Evolutionary conservation across 176 grass and related monocot genomes (phyloP).

Genomic region (Cocos nucifera): DNA sequence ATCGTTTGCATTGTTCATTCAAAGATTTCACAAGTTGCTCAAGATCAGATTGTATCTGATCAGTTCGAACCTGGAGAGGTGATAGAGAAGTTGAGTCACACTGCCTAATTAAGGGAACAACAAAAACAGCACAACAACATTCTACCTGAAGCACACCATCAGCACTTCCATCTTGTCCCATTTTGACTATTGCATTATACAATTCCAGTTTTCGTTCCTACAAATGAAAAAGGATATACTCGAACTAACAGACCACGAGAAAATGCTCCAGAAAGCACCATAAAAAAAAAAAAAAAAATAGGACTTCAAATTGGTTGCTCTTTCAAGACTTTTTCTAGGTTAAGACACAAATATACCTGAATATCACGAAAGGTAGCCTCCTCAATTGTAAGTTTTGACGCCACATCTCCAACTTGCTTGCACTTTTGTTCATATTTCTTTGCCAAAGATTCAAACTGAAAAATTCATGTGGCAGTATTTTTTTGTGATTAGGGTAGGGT

Average conservation of each 20-base stretch:
- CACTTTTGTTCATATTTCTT: slow-evolving; percentile 85
- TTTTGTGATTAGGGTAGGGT: too few species aligned
- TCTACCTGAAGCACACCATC: slow-evolving; percentile 69
- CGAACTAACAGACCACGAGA: neutral
- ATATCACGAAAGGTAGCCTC: slow-evolving; percentile 96
- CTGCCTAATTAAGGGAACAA: neutral
- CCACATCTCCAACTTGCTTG: slow-evolving; percentile 91
- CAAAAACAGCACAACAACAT: slow-evolving; percentile 3
- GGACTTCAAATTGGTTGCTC: too few species aligned
- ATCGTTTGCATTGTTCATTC: slow-evolving; percentile 91
- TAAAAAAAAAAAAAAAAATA: too few species aligned
- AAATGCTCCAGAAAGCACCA: neutral
- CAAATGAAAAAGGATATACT: slow-evolving; percentile 27
- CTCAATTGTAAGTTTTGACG: slow-evolving; percentile 87
- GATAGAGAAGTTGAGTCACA: neutral
- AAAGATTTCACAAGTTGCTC: slow-evolving; percentile 70
- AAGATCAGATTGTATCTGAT: slow-evolving; percentile 77
- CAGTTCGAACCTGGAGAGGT: slow-evolving; percentile 53
- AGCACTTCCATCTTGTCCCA: slow-evolving; percentile 64
- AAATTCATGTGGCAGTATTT: neutral
- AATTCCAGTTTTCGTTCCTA: slow-evolving; percentile 95
- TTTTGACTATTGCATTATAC: slow-evolving; percentile 78
- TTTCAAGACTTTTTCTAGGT: too few species aligned
- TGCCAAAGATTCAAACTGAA: slow-evolving; percentile 76
- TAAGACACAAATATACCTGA: slow-evolving; percentile 39